Conservation (phyloP, 345 rosid genomes). For the Iberis pinnata region DNA sequence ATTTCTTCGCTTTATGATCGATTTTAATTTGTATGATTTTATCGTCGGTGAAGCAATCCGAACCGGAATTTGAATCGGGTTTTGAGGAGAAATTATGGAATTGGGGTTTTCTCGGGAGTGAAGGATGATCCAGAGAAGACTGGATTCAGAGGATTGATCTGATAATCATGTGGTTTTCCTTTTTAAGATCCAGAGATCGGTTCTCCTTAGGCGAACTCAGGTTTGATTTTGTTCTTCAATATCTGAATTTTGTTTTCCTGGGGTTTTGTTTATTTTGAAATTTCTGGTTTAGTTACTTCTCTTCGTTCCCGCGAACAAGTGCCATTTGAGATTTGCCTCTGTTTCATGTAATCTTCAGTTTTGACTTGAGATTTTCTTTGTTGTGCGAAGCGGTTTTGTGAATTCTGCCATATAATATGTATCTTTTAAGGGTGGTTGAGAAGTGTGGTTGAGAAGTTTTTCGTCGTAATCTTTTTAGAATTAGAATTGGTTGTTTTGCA, state of each 20-base stretch:
- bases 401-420: background rate
- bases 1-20: background rate
- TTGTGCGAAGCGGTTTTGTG: background rate
- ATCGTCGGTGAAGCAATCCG: slow-evolving; percentile 12
- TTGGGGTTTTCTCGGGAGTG: slow-evolving; percentile 26
- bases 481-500: slow-evolving; percentile 9
- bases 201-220: slow-evolving; percentile 93
- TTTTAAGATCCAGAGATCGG: slow-evolving; percentile 91
- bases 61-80: slow-evolving; percentile 22
- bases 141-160: slow-evolving; percentile 8
- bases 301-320: too few species aligned
- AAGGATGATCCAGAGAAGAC: slow-evolving; percentile 28
- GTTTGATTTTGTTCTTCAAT: slow-evolving; percentile 30
- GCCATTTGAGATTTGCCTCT: too few species aligned
- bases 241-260: background rate
- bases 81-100: slow-evolving; percentile 17
- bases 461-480: background rate
- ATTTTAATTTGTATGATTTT: slow-evolving; percentile 12
- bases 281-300: background rate
- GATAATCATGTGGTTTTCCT: slow-evolving; percentile 41
- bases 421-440: slow-evolving; percentile 2
- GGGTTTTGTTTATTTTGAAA: background rate
- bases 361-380: too few species aligned
- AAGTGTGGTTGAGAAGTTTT: slow-evolving; percentile 6
- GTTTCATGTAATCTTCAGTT: too few species aligned